These are phyloP conservation scores for Pythium phragmiticola DNA, from an alignment of 352 stramenopile species.

Conservation along the genomic window DNA sequence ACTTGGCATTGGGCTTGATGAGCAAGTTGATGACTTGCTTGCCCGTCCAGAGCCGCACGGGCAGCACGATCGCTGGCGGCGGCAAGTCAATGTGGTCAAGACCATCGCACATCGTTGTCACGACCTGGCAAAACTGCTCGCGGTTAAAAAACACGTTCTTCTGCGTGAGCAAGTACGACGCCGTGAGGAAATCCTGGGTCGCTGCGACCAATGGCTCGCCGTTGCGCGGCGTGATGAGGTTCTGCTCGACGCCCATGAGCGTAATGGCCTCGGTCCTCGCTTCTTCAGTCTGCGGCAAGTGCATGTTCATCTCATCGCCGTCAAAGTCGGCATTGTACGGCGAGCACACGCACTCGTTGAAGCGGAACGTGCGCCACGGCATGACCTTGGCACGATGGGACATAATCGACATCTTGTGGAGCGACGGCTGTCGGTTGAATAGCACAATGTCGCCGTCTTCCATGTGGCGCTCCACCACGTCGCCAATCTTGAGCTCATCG, in stretches of 20 bases:
- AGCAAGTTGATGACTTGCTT: slow-evolving; percentile 95
- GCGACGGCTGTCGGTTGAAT: slow-evolving; percentile 99
- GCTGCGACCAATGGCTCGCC: slow-evolving; percentile 97
- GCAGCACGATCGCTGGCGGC: slow-evolving; percentile 65
- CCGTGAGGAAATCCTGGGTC: slow-evolving; percentile 99
- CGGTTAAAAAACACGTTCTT: slow-evolving; percentile 98
- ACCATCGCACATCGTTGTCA: slow-evolving; percentile 95
- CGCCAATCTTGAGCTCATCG: slow-evolving; percentile 94
- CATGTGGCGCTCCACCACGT: slow-evolving; percentile 99
- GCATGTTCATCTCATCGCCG: slow-evolving; percentile 99
- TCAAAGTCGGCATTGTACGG: slow-evolving; percentile 99
- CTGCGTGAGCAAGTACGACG: slow-evolving; percentile 97
- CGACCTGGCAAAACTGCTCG: slow-evolving; percentile 95
- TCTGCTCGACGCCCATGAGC: slow-evolving; percentile 98
- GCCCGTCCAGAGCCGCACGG: slow-evolving; percentile 95
- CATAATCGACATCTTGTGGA: slow-evolving; percentile 99
- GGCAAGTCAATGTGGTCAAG: slow-evolving; percentile 94
- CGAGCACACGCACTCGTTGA: slow-evolving; percentile 99
- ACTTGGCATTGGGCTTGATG: slow-evolving; percentile 61
- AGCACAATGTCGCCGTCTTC: slow-evolving; percentile 98
- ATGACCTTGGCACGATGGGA: slow-evolving; percentile 90
- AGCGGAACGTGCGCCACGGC: slow-evolving; percentile 98
- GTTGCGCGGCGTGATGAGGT: slow-evolving; percentile 97
- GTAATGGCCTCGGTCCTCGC: slow-evolving; percentile 95
- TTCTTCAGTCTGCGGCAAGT: slow-evolving; percentile 98